A percentile compares a stretch with the other conserved stretches of the same genome.
These are phyloP conservation scores for Hymenoscyphus fructigenus DNA, from an alignment of 2,329 filamentous ascomycete genomes.

Conservation along the genomic window DNA sequence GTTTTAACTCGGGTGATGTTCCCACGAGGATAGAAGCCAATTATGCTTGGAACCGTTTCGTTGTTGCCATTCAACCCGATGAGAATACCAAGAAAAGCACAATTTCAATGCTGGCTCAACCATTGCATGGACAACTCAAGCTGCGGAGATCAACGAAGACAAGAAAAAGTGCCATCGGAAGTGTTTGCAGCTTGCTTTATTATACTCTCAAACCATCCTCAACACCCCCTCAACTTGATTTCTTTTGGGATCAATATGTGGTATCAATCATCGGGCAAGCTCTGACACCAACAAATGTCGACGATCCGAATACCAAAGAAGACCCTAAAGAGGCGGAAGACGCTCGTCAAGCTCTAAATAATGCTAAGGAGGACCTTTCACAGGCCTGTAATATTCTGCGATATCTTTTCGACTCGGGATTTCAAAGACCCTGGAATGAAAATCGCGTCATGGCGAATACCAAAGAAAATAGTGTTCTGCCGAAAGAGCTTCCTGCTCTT, in stretches of 20 bases:
- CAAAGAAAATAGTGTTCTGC: slow-evolving; percentile 33
- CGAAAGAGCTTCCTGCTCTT: slow-evolving; percentile 78
- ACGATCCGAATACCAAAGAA: slow-evolving; percentile 37
- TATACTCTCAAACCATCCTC: slow-evolving; percentile 75
- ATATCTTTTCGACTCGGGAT: slow-evolving; percentile 63
- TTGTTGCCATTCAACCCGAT: slow-evolving; percentile 70
- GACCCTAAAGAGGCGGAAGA: slow-evolving; percentile 1
- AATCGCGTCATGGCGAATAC: slow-evolving; percentile 66
- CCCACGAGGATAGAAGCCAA: slow-evolving; percentile 74
- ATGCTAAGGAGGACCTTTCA: slow-evolving; percentile 49
- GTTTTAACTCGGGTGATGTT: slow-evolving; percentile 77
- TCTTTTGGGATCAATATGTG: slow-evolving; percentile 77
- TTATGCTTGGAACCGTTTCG: slow-evolving; percentile 80
- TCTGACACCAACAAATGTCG: slow-evolving; percentile 41
- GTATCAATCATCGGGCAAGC: slow-evolving; percentile 60
- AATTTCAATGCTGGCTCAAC: slow-evolving; percentile 64
- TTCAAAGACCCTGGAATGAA: slow-evolving; percentile 67
- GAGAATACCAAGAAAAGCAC: slow-evolving; percentile 54
- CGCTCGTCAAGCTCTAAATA: too few relatives aligned
- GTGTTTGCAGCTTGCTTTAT: slow-evolving; percentile 79
- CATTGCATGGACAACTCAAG: slow-evolving; percentile 67
- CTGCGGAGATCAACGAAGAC: slow-evolving; percentile 53
- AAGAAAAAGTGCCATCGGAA: slow-evolving; percentile 60
- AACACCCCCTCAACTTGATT: slow-evolving; percentile 64
- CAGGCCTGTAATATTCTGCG: slow-evolving; percentile 69